These are phyloP conservation scores for Agastache rugosa DNA, from an alignment of 257 asterid genomes.

Conservation along the genomic window DNA sequence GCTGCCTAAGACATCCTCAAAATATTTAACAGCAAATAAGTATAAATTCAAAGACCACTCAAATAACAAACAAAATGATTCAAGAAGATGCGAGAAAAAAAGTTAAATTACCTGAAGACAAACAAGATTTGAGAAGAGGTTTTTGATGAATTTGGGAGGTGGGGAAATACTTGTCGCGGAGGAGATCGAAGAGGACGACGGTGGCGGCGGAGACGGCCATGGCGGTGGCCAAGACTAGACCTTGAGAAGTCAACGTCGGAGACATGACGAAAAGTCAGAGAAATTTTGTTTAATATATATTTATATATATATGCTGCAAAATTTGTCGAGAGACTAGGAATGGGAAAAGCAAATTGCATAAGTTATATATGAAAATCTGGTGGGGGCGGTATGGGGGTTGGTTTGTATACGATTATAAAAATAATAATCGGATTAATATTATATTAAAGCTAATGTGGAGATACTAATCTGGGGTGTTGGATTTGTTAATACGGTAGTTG, in stretches of 20 bases:
- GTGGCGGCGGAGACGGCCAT: conserved; percentile 88
- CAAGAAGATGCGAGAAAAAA: background rate
- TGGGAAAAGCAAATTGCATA: background rate
- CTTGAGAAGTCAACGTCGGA: conserved; percentile 62
- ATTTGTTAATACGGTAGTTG: background rate
- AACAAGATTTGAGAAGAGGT: conserved; percentile 56
- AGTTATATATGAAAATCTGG: conserved; percentile 7
- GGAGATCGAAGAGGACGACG: conserved; percentile 61
- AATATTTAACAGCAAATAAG: background rate
- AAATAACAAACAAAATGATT: background rate
- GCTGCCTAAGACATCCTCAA: conserved; percentile 24
- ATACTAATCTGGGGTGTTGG: conserved; percentile 8
- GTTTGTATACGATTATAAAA: background rate
- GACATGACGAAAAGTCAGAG: conserved; percentile 35
- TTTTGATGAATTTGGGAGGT: background rate
- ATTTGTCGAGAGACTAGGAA: background rate
- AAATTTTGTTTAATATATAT: background rate
- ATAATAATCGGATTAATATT: background rate
- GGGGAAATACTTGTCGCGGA: conserved; percentile 46
- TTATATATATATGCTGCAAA: background rate
- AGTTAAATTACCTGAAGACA: conserved; percentile 58
- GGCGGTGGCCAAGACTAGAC: conserved; percentile 78
- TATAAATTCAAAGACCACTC: background rate
- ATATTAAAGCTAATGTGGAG: conserved; percentile 33
- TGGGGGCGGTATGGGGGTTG: conserved; percentile 29